phyloP scores from a whole-genome alignment of 495 filamentous ascomycete species.

The Podospora conica region DNA sequence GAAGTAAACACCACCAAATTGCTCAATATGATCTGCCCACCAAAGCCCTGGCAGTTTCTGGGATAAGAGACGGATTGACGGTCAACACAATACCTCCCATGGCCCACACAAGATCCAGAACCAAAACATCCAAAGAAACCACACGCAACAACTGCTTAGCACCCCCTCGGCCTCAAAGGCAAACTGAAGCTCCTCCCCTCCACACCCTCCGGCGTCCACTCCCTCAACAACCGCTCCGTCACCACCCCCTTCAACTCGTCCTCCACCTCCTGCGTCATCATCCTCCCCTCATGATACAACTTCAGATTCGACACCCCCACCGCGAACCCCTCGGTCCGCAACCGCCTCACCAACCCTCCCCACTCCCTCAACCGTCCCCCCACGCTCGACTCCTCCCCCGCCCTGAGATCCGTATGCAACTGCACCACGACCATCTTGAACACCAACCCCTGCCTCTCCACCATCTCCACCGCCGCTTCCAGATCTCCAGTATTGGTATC shows the following conservation, averaged over 20 bases:
- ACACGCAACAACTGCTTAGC: neutral
- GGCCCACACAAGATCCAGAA: neutral
- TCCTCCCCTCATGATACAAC: neutral
- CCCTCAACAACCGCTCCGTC: neutral
- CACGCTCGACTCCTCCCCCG: neutral
- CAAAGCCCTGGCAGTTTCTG: too few species aligned
- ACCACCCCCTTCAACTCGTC: neutral
- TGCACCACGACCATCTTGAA: neutral
- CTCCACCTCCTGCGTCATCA: neutral
- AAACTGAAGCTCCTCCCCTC: neutral
- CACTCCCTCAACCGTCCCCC: neutral
- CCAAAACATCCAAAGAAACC: neutral
- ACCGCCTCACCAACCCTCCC: slow-evolving; percentile 1
- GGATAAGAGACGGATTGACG: too few species aligned
- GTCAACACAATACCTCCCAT: too few species aligned
- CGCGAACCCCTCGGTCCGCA: neutral
- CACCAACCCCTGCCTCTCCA: neutral
- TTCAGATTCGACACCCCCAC: neutral
- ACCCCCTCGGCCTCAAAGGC: neutral
- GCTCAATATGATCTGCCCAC: too few species aligned
- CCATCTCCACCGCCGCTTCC: neutral
- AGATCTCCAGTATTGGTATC: slow-evolving; percentile 2
- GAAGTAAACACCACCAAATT: too few species aligned
- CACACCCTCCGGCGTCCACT: neutral
- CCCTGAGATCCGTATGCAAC: neutral